Conservation (phyloP, 108 stramenopile species). For the Seminavis robusta region DNA sequence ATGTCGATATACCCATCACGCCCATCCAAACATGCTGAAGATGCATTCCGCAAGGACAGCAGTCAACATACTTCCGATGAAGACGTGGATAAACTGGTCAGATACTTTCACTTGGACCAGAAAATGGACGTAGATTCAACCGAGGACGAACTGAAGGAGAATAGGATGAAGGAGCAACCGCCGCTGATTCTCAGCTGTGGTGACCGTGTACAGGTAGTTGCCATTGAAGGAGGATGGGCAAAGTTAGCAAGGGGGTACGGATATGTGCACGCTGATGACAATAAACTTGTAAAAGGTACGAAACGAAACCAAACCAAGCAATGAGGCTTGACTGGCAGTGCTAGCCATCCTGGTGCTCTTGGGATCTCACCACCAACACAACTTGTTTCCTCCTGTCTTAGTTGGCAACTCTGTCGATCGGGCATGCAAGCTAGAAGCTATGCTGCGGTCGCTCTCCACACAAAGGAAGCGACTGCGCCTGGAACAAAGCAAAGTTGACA, state of each 20-base stretch:
- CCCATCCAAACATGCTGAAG: background rate
- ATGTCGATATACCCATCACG: slow-evolving; percentile 36
- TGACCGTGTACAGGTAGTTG: slow-evolving; percentile 76
- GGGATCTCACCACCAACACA: background rate
- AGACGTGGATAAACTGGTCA: slow-evolving; percentile 42
- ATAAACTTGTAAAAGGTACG: slow-evolving; percentile 69
- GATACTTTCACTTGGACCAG: slow-evolving; percentile 29
- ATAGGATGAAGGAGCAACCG: background rate
- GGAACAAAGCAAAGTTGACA: slow-evolving; percentile 69
- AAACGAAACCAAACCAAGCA: background rate
- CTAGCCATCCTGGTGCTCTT: background rate
- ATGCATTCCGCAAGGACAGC: background rate
- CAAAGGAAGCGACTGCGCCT: slow-evolving; percentile 50
- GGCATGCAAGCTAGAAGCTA: slow-evolving; percentile 75
- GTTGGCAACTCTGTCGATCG: slow-evolving; percentile 68
- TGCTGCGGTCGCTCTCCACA: slow-evolving; percentile 54
- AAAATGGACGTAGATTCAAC: slow-evolving; percentile 4
- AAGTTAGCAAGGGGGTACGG: slow-evolving; percentile 79
- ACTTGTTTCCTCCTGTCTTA: background rate
- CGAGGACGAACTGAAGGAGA: background rate
- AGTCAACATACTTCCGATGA: slow-evolving; percentile 22
- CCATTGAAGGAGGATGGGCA: slow-evolving; percentile 69
- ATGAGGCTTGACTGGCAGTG: background rate
- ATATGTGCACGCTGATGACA: slow-evolving; percentile 57
- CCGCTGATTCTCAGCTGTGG: slow-evolving; percentile 48